phyloP scores from a whole-genome alignment of 163 green algal species.

The Chloroidium sp. region DNA sequence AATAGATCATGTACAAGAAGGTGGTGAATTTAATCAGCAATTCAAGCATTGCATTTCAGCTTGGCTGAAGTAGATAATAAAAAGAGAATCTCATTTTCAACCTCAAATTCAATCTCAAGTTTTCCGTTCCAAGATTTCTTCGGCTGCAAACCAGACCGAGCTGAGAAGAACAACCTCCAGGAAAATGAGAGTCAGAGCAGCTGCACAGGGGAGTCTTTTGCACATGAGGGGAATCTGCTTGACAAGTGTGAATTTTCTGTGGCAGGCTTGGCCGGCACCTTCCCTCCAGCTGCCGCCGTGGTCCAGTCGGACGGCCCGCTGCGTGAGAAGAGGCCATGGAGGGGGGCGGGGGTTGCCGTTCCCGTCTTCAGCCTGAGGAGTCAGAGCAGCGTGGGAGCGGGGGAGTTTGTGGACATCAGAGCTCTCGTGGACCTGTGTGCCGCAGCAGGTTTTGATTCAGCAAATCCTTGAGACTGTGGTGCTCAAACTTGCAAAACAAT shows the following conservation, averaged over 20 bases:
- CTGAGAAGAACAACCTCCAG: not conserved
- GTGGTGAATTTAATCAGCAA: no score
- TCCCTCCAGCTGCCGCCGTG: not conserved
- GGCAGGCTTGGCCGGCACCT: not conserved
- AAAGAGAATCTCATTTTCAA: no score
- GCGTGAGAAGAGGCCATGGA: conserved; percentile 63
- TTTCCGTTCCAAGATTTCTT: no score
- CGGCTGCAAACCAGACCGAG: no score
- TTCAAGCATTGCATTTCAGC: not conserved
- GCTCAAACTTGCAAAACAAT: conserved; percentile 4
- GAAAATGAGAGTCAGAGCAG: not conserved
- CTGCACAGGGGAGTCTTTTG: no score
- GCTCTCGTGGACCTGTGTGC: conserved; percentile 70
- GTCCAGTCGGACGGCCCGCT: conserved; percentile 54
- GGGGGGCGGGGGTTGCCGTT: conserved; percentile 72
- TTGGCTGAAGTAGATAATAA: no score
- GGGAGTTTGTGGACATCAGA: conserved; percentile 87
- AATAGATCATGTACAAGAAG: no score
- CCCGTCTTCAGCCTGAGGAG: conserved; percentile 87
- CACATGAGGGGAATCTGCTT: conserved; percentile 1
- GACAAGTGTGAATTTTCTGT: not conserved
- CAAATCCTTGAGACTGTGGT: not conserved
- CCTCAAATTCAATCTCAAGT: no score
- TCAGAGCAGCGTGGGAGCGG: conserved; percentile 58
- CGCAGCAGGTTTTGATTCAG: conserved; percentile 19